phyloP scores from a whole-genome alignment of 2,329 filamentous ascomycete genomes.

The Neocucurbitaria cava region DNA sequence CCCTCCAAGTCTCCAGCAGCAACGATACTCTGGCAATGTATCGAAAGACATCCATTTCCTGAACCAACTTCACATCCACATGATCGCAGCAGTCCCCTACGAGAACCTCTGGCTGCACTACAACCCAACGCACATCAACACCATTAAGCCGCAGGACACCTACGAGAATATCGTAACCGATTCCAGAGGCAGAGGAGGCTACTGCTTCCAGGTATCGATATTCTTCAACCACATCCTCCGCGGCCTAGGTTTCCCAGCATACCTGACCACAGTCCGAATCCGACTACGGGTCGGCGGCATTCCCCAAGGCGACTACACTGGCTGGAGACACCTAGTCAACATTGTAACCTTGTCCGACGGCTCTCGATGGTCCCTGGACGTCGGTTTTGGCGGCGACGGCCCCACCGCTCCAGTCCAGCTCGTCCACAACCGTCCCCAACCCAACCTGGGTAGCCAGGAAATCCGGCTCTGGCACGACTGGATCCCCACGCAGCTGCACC shows the following conservation, averaged over 20 bases:
- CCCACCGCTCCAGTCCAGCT: constrained; percentile 65
- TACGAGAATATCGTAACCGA: constrained; percentile 59
- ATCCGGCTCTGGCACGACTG: constrained; percentile 61
- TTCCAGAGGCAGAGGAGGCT: constrained; percentile 59
- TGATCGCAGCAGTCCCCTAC: constrained; percentile 62
- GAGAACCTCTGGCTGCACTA: constrained; percentile 66
- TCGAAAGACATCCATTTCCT: constrained; percentile 44
- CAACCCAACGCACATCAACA: constrained; percentile 26
- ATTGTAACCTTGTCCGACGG: constrained; percentile 63
- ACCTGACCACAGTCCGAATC: constrained; percentile 61
- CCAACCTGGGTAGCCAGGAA: constrained; percentile 63
- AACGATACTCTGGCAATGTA: constrained; percentile 12
- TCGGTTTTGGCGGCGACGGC: constrained; percentile 70
- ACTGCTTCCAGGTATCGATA: constrained; percentile 66
- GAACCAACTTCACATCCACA: constrained; percentile 52
- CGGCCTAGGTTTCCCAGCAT: constrained; percentile 61
- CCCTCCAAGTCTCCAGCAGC: constrained; percentile 13
- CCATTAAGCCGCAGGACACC: constrained; percentile 57
- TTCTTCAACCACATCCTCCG: constrained; percentile 62
- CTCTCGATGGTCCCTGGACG: constrained; percentile 64
- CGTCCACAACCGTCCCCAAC: constrained; percentile 47
- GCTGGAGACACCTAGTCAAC: constrained; percentile 68
- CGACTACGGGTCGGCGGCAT: constrained; percentile 42
- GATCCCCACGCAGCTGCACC: constrained; percentile 55
- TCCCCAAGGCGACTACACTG: constrained; percentile 52